Base-by-base conservation (phyloP, 495 filamentous ascomycete species). In the Chaetomidium leptoderma region DNA sequence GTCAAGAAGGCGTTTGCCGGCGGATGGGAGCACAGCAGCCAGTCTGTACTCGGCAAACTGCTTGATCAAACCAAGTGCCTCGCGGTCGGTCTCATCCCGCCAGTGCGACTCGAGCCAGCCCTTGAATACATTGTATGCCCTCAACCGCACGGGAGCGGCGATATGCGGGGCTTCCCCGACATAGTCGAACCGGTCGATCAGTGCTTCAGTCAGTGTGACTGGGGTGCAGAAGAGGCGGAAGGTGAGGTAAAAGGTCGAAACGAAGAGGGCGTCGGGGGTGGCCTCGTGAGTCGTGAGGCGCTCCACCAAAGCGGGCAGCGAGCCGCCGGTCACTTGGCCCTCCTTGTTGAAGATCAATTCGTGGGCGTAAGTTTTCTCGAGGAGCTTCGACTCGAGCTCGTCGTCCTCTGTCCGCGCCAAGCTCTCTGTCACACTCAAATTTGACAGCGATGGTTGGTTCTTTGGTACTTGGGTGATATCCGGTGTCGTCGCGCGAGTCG, bases 71-170 rank as follows among this genome's bases (percentile, higher is more conserved):
- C 81, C 77, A 35, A 97, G 76, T 6, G 92, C 90, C 6, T 79
- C 79, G 55, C 78, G 75, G 69, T 99, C 95, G 26, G 84, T 79
- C 27, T 90, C 84, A 57, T 87, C 83, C 26, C 88, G 85, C 95
- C 95, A 99, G 72, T 97, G 90, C 3, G 87, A 91, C 72, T 99
- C 95, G 5, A 99, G 74, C 95, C 95, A 99, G 30, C 87, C 86
- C 72, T 99, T 99, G 77, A 97, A 89, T 37, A 92, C 84, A 68
- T 99, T 97, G 77, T 95, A 97, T 0, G 97, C 90, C 16, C 95
- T 83, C 33, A 97, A 77, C 33, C 92, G 86, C 19, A 97, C 91
- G 0, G 92, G 90, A 4, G 76, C 79, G 9, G 89, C 86, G 19
- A 89, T 83, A 44, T 82, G 78, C 11, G 85, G 81, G 30, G 83